Conservation (phyloP, 345 rosid genomes). For the Syzygium jambos region DNA sequence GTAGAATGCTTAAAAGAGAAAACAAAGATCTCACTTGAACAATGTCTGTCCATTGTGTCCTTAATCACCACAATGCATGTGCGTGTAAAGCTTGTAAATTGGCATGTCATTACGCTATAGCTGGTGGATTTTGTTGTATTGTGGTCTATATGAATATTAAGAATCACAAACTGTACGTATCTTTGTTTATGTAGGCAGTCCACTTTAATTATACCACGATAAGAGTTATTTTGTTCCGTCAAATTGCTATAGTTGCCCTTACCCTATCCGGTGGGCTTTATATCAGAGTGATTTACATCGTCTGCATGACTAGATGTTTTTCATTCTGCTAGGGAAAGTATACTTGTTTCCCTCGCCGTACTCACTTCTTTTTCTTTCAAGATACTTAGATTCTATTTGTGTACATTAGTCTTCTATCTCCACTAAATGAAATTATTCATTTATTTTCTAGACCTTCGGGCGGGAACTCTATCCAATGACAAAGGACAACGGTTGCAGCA, state of each 20-base stretch:
- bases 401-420: background rate
- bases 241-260: background rate
- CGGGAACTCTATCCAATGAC: conserved; percentile 19
- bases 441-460: conserved; percentile 11
- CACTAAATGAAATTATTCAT: background rate
- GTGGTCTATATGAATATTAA: background rate
- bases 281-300: background rate
- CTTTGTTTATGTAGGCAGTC: background rate
- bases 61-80: background rate
- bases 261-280: background rate
- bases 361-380: background rate
- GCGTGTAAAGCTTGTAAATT: background rate
- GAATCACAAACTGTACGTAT: background rate
- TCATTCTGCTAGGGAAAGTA: background rate
- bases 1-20: background rate
- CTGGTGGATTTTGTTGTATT: background rate
- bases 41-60: background rate
- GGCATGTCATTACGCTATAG: background rate
- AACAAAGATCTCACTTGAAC: background rate
- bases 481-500: conserved; percentile 19
- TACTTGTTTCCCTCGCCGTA: background rate
- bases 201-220: background rate
- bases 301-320: background rate
- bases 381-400: background rate
- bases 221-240: background rate